A percentile compares a stretch with the other conserved stretches of the same genome.
These are phyloP conservation scores for Ceratocystis destructans DNA, from an alignment of 2,329 filamentous ascomycete species.

Conservation along the genomic window DNA sequence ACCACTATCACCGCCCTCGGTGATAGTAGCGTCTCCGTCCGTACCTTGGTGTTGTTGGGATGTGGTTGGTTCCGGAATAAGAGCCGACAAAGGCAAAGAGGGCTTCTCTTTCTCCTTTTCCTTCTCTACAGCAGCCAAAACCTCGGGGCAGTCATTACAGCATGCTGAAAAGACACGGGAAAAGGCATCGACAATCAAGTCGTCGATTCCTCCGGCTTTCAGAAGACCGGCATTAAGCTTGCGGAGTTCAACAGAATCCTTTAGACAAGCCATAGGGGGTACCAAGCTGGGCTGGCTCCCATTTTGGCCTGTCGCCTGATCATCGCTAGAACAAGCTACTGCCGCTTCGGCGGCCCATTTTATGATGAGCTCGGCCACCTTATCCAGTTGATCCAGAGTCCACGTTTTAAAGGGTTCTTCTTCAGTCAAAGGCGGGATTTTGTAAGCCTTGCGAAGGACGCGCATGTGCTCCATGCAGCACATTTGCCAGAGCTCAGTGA, in stretches of 20 bases:
- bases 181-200: slow-evolving; percentile 86
- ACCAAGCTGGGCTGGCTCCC: not conserved
- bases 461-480: slow-evolving; percentile 42
- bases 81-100: not conserved
- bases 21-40: slow-evolving; percentile 11
- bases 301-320: not conserved
- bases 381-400: slow-evolving; percentile 43
- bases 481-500: slow-evolving; percentile 44
- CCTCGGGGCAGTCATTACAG: slow-evolving; percentile 9
- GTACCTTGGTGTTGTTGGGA: not conserved
- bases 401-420: slow-evolving; percentile 45
- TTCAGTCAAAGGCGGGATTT: slow-evolving; percentile 31
- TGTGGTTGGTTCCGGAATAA: not conserved
- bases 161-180: slow-evolving; percentile 29
- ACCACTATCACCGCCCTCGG: slow-evolving; percentile 25
- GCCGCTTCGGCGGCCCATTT: slow-evolving; percentile 33
- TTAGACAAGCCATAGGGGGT: slow-evolving; percentile 39
- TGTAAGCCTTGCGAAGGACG: slow-evolving; percentile 37
- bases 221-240: slow-evolving; percentile 75
- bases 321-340: not conserved
- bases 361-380: slow-evolving; percentile 39
- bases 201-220: slow-evolving; percentile 75
- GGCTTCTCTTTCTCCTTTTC: slow-evolving; percentile 29
- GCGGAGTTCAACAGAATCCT: slow-evolving; percentile 45
- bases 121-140: slow-evolving; percentile 15